phyloP scores from a whole-genome alignment of 768 basidiomycete species.

The Leucosporidium yakuticum region DNA sequence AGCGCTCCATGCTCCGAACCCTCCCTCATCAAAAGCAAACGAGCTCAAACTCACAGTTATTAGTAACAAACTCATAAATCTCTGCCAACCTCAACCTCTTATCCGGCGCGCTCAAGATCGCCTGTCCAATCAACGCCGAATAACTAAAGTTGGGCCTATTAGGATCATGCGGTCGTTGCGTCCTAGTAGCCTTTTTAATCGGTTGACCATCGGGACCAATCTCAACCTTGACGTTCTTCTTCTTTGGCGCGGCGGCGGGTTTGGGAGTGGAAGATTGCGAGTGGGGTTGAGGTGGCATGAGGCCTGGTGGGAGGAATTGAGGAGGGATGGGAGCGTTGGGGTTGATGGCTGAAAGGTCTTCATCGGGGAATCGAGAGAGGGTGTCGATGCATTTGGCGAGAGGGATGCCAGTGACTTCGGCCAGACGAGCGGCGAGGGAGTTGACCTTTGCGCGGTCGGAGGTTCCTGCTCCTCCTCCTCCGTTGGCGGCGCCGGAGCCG shows the following conservation, averaged over 20 bases:
- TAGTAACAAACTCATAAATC: conserved; percentile 93
- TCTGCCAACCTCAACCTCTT: conserved; percentile 89
- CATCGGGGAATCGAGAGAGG: neutral
- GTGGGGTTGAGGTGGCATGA: neutral
- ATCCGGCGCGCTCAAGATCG: conserved; percentile 73
- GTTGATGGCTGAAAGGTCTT: conserved; percentile 3
- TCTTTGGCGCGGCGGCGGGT: neutral
- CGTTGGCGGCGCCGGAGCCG: neutral
- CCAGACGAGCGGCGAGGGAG: neutral
- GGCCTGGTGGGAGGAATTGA: conserved; percentile 1
- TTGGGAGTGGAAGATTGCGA: neutral
- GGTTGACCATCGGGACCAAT: neutral
- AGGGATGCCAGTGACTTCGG: conserved; percentile 3
- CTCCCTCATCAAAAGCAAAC: too few species aligned
- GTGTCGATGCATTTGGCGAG: conserved; percentile 8
- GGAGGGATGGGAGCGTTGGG: neutral
- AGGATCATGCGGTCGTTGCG: conserved; percentile 5
- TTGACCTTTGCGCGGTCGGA: neutral
- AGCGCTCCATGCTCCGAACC: too few species aligned
- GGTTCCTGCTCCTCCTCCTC: neutral
- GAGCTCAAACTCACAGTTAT: conserved; percentile 66
- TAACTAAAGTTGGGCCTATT: conserved; percentile 70
- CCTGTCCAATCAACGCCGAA: conserved; percentile 90
- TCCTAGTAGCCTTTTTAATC: neutral
- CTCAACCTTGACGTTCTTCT: neutral